Evolutionary conservation across 2,329 filamentous ascomycete genomes (phyloP).

Genomic region (Samsoniella hepiali): DNA sequence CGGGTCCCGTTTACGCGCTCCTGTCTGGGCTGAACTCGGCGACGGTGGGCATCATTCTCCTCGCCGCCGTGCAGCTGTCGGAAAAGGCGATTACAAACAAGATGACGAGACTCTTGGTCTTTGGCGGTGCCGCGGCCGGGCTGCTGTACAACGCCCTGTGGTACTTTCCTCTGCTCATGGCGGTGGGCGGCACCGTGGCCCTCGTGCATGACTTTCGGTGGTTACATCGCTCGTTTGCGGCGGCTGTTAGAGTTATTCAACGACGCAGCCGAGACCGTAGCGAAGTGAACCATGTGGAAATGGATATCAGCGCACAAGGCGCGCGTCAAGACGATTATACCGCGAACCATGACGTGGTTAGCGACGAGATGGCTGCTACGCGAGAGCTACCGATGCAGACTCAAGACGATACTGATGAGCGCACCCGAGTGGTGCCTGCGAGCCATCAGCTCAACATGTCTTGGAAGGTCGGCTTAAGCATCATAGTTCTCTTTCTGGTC

Average conservation of each 20-base stretch:
- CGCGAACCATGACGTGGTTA: slow-evolving; percentile 7
- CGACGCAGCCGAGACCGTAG: neutral
- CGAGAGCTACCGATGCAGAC: neutral
- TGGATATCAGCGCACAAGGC: neutral
- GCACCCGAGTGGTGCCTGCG: slow-evolving; percentile 27
- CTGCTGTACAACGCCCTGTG: slow-evolving; percentile 69
- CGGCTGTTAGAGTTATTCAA: neutral
- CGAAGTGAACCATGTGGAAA: neutral
- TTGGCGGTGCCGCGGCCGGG: slow-evolving; percentile 60
- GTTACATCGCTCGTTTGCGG: slow-evolving; percentile 35
- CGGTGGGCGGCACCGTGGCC: slow-evolving; percentile 49
- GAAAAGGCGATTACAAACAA: slow-evolving; percentile 65
- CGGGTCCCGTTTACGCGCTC: slow-evolving; percentile 62
- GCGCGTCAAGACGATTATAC: slow-evolving; percentile 13
- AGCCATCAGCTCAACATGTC: slow-evolving; percentile 38
- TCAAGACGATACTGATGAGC: neutral
- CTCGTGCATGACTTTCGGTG: slow-evolving; percentile 55
- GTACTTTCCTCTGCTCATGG: slow-evolving; percentile 69
- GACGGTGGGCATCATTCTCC: slow-evolving; percentile 67
- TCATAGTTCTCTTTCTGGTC: slow-evolving; percentile 49
- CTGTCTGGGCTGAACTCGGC: slow-evolving; percentile 69
- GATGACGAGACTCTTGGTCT: slow-evolving; percentile 60
- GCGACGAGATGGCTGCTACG: neutral
- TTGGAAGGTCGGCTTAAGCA: slow-evolving; percentile 41
- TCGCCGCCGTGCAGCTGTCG: slow-evolving; percentile 66